These are phyloP conservation scores for Penicillium aurantiogriseum DNA, from an alignment of 2,329 filamentous ascomycete species.

Conservation along the genomic window DNA sequence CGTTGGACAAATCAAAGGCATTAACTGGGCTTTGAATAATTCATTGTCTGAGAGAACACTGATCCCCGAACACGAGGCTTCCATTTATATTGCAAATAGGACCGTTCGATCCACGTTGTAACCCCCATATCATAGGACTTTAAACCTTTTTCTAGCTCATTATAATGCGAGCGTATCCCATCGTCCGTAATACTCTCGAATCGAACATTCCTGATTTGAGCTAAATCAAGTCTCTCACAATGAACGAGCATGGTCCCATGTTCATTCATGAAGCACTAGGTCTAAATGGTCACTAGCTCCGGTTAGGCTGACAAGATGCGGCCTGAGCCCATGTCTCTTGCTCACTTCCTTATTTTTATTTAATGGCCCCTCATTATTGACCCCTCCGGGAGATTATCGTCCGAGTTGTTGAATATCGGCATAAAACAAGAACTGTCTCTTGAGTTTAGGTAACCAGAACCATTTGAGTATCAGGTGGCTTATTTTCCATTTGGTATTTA, in stretches of 20 bases:
- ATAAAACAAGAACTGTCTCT: constrained; percentile 12
- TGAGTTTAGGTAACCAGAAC: background rate
- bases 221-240: background rate
- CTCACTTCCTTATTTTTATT: constrained; percentile 7
- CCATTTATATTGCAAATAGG: constrained; percentile 16
- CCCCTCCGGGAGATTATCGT: constrained; percentile 11
- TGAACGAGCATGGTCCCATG: constrained; percentile 12
- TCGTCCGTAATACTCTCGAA: background rate
- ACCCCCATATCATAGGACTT: background rate
- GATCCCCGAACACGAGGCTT: constrained; percentile 10
- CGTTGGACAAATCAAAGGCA: background rate
- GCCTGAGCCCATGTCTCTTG: constrained; percentile 15
- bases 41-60: constrained; percentile 4
- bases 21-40: background rate
- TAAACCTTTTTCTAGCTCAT: background rate
- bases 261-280: constrained; percentile 13
- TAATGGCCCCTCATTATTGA: constrained; percentile 4
- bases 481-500: background rate
- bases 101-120: constrained; percentile 10
- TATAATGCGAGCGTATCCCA: background rate
- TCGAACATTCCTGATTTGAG: background rate
- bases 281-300: constrained; percentile 12
- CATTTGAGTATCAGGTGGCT: background rate
- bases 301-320: constrained; percentile 20
- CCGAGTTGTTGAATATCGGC: constrained; percentile 1